Percentiles rank a stretch among this genome's conserved stretches.
phyloP scores from a whole-genome alignment of 768 basidiomycete genomes.

The Amanita inopinata region DNA sequence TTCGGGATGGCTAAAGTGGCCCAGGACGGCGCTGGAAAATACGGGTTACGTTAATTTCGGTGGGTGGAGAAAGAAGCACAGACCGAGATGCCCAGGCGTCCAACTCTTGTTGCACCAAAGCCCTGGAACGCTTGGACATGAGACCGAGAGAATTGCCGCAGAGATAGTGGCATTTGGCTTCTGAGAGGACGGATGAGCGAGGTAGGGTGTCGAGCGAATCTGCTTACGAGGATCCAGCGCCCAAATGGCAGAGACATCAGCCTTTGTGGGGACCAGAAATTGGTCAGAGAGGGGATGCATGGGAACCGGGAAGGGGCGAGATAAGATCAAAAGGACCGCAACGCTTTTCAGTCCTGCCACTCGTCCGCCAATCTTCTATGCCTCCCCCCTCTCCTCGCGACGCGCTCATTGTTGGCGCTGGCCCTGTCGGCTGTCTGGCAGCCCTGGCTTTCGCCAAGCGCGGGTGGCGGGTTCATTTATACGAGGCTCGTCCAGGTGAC shows the following conservation, averaged over 20 bases:
- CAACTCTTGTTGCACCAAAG: conserved; percentile 75
- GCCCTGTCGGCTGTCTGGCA: conserved; percentile 89
- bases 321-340: background rate
- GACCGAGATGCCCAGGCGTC: conserved; percentile 72
- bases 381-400: conserved; percentile 22
- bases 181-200: conserved; percentile 20
- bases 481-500: conserved; percentile 72
- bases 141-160: conserved; percentile 94
- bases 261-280: conserved; percentile 50
- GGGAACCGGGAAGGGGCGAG: background rate
- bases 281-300: conserved; percentile 15
- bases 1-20: conserved; percentile 87
- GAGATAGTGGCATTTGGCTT: conserved; percentile 65
- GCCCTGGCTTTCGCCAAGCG: conserved; percentile 78
- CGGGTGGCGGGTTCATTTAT: conserved; percentile 78
- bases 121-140: conserved; percentile 61
- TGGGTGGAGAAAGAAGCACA: conserved; percentile 16
- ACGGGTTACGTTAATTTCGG: conserved; percentile 12
- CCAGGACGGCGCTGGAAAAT: conserved; percentile 62
- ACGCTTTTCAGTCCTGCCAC: conserved; percentile 1
- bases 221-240: conserved; percentile 29
- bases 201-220: background rate
- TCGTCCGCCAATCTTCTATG: conserved; percentile 12
- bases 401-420: conserved; percentile 75
- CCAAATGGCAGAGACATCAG: conserved; percentile 32